Percentiles rank a stretch among this genome's conserved stretches.
Evolutionary conservation across 495 filamentous ascomycete genomes (phyloP).

Genomic region (Daldinia grandis): DNA sequence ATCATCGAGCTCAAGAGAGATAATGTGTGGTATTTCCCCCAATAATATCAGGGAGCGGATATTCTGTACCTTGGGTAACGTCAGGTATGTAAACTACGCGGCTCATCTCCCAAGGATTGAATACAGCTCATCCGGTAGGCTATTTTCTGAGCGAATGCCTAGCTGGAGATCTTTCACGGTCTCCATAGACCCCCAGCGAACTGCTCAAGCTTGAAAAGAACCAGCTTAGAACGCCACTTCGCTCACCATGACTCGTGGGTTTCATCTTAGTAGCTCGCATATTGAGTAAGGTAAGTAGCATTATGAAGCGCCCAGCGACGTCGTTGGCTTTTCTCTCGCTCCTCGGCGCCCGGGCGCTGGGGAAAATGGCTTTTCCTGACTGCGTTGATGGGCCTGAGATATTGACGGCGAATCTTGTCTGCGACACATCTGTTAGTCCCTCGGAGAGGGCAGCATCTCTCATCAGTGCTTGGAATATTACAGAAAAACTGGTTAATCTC

Average conservation of each 20-base stretch:
- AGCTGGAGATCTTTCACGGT: background rate
- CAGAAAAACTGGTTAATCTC: constrained; percentile 54
- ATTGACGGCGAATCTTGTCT: constrained; percentile 53
- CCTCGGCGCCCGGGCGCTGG: constrained; percentile 23
- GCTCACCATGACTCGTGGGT: background rate
- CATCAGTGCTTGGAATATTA: constrained; percentile 52
- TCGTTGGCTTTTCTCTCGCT: constrained; percentile 18
- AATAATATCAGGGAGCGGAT: constrained; percentile 4
- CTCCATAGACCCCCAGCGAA: background rate
- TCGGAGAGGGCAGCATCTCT: constrained; percentile 55
- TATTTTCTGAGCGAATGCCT: constrained; percentile 21
- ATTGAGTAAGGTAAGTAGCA: background rate
- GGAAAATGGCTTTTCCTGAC: constrained; percentile 44
- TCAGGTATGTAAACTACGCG: constrained; percentile 11
- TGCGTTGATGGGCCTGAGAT: constrained; percentile 45
- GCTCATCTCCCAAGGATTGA: constrained; percentile 1
- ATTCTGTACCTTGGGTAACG: constrained; percentile 2
- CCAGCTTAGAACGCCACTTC: background rate
- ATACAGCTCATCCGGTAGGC: constrained; percentile 30
- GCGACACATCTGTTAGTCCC: constrained; percentile 55
- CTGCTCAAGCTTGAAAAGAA: constrained; percentile 2
- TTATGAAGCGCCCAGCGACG: constrained; percentile 22
- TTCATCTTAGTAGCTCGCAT: background rate
- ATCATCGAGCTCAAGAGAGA: constrained; percentile 2
- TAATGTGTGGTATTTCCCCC: constrained; percentile 5